These are phyloP conservation scores for Zopfochytrium polystomum DNA, from an alignment of 371 early-diverging fungal genomes.

Conservation along the genomic window DNA sequence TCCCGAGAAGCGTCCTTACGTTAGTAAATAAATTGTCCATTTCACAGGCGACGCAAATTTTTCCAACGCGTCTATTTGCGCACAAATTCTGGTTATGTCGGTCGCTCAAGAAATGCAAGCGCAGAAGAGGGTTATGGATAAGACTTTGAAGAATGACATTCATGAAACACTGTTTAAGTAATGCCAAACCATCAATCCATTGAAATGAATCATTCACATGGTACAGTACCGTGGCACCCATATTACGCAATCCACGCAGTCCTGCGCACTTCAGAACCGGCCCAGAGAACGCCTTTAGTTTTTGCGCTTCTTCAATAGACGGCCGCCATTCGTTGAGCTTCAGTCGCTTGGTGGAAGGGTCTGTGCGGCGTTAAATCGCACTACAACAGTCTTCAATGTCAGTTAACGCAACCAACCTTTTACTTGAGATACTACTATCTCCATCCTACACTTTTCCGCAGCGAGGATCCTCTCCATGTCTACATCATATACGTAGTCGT, in stretches of 20 bases:
- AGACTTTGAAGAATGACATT: conserved; percentile 89
- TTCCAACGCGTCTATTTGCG: conserved; percentile 34
- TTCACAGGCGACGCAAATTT: conserved; percentile 88
- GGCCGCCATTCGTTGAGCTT: conserved; percentile 51
- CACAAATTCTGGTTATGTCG: conserved; percentile 72
- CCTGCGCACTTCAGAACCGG: conserved; percentile 45
- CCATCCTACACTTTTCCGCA: conserved; percentile 60
- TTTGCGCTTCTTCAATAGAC: conserved; percentile 50
- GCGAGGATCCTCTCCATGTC: conserved; percentile 64
- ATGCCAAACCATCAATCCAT: neutral
- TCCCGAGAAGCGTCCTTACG: conserved; percentile 25
- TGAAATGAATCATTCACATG: neutral
- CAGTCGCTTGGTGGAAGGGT: conserved; percentile 49
- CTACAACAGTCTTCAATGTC: neutral
- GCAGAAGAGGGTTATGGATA: conserved; percentile 84
- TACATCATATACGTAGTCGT: conserved; percentile 82
- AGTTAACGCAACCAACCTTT: conserved; percentile 33
- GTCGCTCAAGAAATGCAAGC: conserved; percentile 83
- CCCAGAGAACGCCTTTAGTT: conserved; percentile 16
- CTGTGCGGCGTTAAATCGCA: conserved; percentile 24
- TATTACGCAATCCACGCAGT: conserved; percentile 83
- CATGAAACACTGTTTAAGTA: conserved; percentile 70
- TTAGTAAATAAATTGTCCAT: conserved; percentile 77
- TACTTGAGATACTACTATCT: conserved; percentile 40
- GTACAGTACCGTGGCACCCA: conserved; percentile 71